These are phyloP conservation scores for Colletotrichum chlorophyti DNA, from an alignment of 2,329 filamentous ascomycete genomes.

Conservation along the genomic window DNA sequence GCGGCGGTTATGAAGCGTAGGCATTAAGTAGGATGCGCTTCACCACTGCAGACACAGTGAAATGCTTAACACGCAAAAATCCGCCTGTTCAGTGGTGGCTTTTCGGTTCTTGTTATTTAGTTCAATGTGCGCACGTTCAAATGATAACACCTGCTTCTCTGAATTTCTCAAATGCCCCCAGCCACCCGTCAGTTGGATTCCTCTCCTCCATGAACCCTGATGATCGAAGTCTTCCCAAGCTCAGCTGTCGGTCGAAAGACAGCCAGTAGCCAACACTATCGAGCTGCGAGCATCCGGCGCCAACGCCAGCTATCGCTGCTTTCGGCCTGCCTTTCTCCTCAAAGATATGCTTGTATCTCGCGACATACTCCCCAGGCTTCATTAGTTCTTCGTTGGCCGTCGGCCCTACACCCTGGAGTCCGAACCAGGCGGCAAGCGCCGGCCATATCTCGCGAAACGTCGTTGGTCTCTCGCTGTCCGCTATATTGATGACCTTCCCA, in stretches of 20 bases:
- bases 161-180: slow-evolving; percentile 50
- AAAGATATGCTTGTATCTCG: slow-evolving; percentile 38
- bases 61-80: too few relatives aligned
- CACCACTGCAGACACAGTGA: background rate
- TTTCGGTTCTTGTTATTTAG: too few relatives aligned
- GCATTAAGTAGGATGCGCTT: too few relatives aligned
- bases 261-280: slow-evolving; percentile 54
- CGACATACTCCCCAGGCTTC: slow-evolving; percentile 40
- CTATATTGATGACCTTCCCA: slow-evolving; percentile 40
- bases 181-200: slow-evolving; percentile 47
- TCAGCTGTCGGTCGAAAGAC: slow-evolving; percentile 55
- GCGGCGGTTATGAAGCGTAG: too few relatives aligned
- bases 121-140: background rate
- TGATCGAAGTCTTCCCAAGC: slow-evolving; percentile 44
- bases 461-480: slow-evolving; percentile 35
- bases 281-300: slow-evolving; percentile 44
- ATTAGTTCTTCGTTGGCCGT: background rate
- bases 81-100: too few relatives aligned
- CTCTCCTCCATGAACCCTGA: slow-evolving; percentile 47
- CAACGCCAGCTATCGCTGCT: slow-evolving; percentile 41
- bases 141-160: slow-evolving; percentile 47
- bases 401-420: slow-evolving; percentile 36
- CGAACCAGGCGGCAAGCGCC: slow-evolving; percentile 38
- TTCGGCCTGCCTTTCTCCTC: slow-evolving; percentile 31
- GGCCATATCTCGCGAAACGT: slow-evolving; percentile 41